Base-by-base conservation (phyloP, 208 protist species). In the Herpetomonas tarakana region DNA sequence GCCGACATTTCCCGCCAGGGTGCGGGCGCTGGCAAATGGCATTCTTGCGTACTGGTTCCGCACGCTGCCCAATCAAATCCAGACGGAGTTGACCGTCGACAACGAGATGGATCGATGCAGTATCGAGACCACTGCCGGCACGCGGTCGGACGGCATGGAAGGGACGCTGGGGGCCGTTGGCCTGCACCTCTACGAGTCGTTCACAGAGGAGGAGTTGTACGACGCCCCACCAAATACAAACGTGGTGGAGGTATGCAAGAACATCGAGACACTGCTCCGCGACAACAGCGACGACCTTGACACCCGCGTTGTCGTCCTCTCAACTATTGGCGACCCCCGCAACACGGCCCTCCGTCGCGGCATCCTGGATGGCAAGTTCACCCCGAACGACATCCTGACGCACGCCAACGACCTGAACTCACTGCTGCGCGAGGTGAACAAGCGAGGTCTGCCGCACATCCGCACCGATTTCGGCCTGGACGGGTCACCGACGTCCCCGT, bases 21-120 rank as follows among this genome's bases (percentile, higher is more conserved):
- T 88, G 6, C 65, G 63, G 22, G 54, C 63, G 30, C 77, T 94
- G 12, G 75, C 88, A 0, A 35, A 75, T 38, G 83, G 78, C 3
- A 88, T 91, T 65, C 51, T 88, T 1, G 58, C 52, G n/a, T 91
- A 80, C 66, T 94, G 88, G 88, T 91, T 91, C 52, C 56, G 58
- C 52, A 66, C 73, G 16, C 62, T 94, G 12, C 83, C 83, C 2
- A 26, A 56, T 16, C 57, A 30, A 11, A 71, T 70, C 25, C 72
- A 77, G 81, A 16, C 68, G 27, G 58, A 68, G 26, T 58, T 94
- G 26, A 49, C 58, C 2, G 52, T 58, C 22, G 53, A 78, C 29
- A 75, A 68, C 31, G 68, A 83, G 52, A 35, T 87, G 0, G 82
- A 88, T 18, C 60, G 66, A 1, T 74, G 72, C 45, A 87, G 78